Percentiles rank a stretch among this genome's conserved stretches.
Conservation (phyloP, 179 eudicot species). For the Silene noctiflora region DNA sequence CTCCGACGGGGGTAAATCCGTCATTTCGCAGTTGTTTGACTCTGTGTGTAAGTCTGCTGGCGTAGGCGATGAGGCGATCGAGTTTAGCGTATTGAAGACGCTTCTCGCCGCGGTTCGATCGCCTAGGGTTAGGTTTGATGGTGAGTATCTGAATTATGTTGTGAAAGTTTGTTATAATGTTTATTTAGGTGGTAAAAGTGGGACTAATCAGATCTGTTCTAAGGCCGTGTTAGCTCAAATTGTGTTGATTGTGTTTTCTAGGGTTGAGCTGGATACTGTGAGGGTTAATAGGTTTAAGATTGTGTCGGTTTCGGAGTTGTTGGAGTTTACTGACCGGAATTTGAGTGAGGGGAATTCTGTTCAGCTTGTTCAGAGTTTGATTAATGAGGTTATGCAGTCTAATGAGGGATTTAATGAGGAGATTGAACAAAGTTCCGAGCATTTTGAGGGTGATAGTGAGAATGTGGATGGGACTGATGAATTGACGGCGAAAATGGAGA, state of each 20-base stretch:
- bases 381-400: constrained; percentile 60
- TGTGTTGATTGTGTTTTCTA: constrained; percentile 64
- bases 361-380: constrained; percentile 63
- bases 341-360: constrained; percentile 87
- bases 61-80: constrained; percentile 59
- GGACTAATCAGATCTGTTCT: constrained; percentile 93
- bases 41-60: constrained; percentile 58
- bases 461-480: background rate
- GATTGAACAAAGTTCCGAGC: background rate
- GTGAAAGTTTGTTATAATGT: constrained; percentile 82
- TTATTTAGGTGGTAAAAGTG: constrained; percentile 71
- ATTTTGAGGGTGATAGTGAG: constrained; percentile 5
- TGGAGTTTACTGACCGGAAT: constrained; percentile 84
- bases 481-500: background rate
- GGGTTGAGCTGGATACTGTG: constrained; percentile 66
- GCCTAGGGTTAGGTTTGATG: constrained; percentile 51
- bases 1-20: constrained; percentile 17
- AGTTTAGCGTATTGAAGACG: constrained; percentile 57
- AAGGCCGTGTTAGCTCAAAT: constrained; percentile 88
- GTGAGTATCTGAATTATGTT: constrained; percentile 61
- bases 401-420: constrained; percentile 38
- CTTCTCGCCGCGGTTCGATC: constrained; percentile 73
- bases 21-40: constrained; percentile 46
- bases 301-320: constrained; percentile 62
- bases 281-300: constrained; percentile 34